These are phyloP conservation scores for Manihot esculenta DNA, from an alignment of 441 rosid species.

Conservation along the genomic window DNA sequence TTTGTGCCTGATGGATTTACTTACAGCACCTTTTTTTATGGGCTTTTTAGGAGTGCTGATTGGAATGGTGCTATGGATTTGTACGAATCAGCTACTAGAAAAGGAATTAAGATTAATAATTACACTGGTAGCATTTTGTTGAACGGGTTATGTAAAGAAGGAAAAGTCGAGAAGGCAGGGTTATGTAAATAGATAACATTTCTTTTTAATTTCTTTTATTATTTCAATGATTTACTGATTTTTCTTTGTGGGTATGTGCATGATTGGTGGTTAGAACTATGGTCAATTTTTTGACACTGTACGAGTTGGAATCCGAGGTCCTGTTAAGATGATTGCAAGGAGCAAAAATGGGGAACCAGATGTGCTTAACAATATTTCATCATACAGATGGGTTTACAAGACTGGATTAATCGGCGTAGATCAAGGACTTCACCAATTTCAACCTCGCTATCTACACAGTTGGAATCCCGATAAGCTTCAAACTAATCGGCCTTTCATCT, in stretches of 20 bases:
- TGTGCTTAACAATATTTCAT: constrained; percentile 40
- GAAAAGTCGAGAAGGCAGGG: constrained; percentile 56
- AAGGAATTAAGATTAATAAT: constrained; percentile 47
- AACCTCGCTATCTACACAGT: not conserved
- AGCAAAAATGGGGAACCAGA: constrained; percentile 32
- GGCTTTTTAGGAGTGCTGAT: constrained; percentile 40
- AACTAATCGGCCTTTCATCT: constrained; percentile 27
- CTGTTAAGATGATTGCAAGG: constrained; percentile 28
- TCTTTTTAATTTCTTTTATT: too few species aligned
- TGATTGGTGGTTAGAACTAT: constrained; percentile 38
- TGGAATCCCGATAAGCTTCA: constrained; percentile 28
- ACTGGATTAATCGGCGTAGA: constrained; percentile 39
- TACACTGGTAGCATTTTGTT: constrained; percentile 56
- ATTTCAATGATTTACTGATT: not conserved
- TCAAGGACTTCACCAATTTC: not conserved
- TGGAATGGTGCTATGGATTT: constrained; percentile 43
- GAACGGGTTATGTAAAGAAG: constrained; percentile 61
- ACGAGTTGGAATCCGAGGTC: constrained; percentile 47
- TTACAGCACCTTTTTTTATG: constrained; percentile 52
- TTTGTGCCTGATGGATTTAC: constrained; percentile 66
- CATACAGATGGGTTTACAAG: constrained; percentile 56
- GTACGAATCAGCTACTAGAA: constrained; percentile 37
- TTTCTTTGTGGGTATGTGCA: not conserved
- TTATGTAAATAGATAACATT: too few species aligned
- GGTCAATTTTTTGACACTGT: constrained; percentile 44